phyloP scores from a whole-genome alignment of 2,329 filamentous ascomycete species.

The Colletotrichum incanum region DNA sequence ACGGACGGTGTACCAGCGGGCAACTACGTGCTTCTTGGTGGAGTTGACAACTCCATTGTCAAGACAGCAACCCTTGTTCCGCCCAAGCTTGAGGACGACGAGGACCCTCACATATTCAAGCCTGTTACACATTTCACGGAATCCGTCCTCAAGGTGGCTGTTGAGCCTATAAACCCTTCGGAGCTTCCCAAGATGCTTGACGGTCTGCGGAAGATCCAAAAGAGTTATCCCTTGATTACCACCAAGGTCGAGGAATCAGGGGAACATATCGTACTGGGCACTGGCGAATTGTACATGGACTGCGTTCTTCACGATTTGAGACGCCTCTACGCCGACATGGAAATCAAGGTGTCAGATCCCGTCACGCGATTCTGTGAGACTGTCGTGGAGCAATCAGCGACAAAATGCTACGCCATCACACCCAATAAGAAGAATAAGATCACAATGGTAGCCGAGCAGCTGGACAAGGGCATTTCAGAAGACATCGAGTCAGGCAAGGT shows the following conservation, averaged over 20 bases:
- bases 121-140: slow-evolving; percentile 96
- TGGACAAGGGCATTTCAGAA: slow-evolving; percentile 94
- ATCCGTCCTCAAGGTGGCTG: slow-evolving; percentile 96
- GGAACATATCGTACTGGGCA: slow-evolving; percentile 95
- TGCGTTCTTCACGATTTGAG: slow-evolving; percentile 96
- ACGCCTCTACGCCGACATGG: slow-evolving; percentile 97
- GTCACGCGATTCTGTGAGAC: slow-evolving; percentile 99
- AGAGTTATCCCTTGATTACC: slow-evolving; percentile 94
- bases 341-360: slow-evolving; percentile 98
- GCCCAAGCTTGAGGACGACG: slow-evolving; percentile 84
- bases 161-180: slow-evolving; percentile 98
- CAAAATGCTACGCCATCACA: slow-evolving; percentile 97
- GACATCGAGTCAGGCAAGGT: slow-evolving; percentile 95
- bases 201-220: slow-evolving; percentile 95
- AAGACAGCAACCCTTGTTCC: slow-evolving; percentile 95
- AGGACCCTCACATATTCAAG: slow-evolving; percentile 95
- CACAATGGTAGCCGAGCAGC: slow-evolving; percentile 96
- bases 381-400: slow-evolving; percentile 95
- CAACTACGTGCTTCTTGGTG: slow-evolving; percentile 91
- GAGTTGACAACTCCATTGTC: slow-evolving; percentile 97
- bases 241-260: slow-evolving; percentile 99
- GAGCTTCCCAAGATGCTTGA: slow-evolving; percentile 99
- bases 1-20: slow-evolving; percentile 94
- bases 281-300: slow-evolving; percentile 99
- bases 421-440: slow-evolving; percentile 99